Evolutionary conservation across 2,329 filamentous ascomycete species (phyloP), one percentile per base, ranked within the genome.

Genomic region (Paramyrothecium sp.): DNA sequence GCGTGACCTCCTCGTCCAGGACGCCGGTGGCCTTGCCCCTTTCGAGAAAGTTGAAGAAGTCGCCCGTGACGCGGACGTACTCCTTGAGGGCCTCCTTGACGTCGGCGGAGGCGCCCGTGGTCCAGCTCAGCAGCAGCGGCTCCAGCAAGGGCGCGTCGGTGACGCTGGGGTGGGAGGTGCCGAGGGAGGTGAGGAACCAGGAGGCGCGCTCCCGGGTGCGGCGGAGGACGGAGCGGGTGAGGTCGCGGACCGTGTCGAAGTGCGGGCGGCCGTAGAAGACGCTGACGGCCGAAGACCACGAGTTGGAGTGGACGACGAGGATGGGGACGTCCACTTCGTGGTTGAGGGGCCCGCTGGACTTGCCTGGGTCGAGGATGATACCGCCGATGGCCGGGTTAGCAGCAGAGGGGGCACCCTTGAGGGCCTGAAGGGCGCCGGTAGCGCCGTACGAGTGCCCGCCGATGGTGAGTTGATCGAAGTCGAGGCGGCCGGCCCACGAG

Each of bases 131-230:
- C 26, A 89, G 72, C 53, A 81, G 71, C 0, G 87, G 87, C 59
- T 88, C 81, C 8, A 90, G 78, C 3, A 89, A 74, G 0, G 87
- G 86, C 17, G 87, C 87, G 64, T 89, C 87, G 0, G 87, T 89
- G 20, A 88, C 83, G 11, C 81, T 84, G 0, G 87, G 85, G 63
- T 90, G 87, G 0, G 84, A 73, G 0, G 82, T 84, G 33, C 80
- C 79, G 1, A 83, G 65, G 26, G 77, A 78, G 1, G 82, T 85
- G 63, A 84, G 68, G 69, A 85, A 85, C 82, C 82, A 85, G 2
- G 75, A 73, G 3, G 77, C 66, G 50, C 77, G 75, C 26, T 30
- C 26, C 5, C 38, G 13, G 16, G 75, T 70, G 55, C 78, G 70
- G 57, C 72, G 62, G 60, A 81, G 71, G 51, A 82, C 73, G 58